Base-by-base conservation (phyloP, 2,329 filamentous ascomycete genomes). In the Stenocarpella maydis region DNA sequence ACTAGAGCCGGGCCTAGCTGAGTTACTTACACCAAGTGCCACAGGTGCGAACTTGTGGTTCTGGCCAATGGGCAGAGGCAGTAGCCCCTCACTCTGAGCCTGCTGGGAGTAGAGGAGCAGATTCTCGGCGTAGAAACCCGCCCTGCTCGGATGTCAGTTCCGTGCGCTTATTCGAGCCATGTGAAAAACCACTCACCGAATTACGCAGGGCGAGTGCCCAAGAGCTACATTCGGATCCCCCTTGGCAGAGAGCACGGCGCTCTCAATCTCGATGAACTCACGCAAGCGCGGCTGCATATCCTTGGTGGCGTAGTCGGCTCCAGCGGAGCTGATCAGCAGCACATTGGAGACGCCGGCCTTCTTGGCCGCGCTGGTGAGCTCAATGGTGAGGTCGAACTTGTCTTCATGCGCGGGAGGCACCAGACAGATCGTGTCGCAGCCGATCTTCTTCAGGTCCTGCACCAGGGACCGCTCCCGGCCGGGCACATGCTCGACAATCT, bases 201-300 rank as follows among this genome's bases (percentile, higher is more conserved):
- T 47, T 9, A 47, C 43, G 43, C 43, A 47, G n/a, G 43, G 43
- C 19, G 43, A 47, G 43, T 47, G 43, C 4, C 43, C 43, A 47
- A 47, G n/a, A 10, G 43, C 4, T 49, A 65, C 81, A 7, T 68
- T 74, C 0, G 78, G 49, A 71, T 85, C 81, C 0, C 84, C 84
- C 71, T 87, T 86, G 9, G 76, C 67, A 7, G 75, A 74, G 73
- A 86, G 71, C 17, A 84, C 79, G 61, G 80, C 43, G 10, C 72
- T 74, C 75, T 87, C 85, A 6, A 87, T 73, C 60, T 86, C 82
- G 54, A 87, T 81, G 72, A 87, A 87, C 76, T 86, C 82, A 0
- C 85, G 77, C 37, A 87, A 74, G 1, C 79, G 76, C 3, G 84
- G 85, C 77, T 87, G 85, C 72, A 77, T 83, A 37, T 82, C 73